phyloP scores from a whole-genome alignment of 2,329 filamentous ascomycete species.

The Fusarium nanum region DNA sequence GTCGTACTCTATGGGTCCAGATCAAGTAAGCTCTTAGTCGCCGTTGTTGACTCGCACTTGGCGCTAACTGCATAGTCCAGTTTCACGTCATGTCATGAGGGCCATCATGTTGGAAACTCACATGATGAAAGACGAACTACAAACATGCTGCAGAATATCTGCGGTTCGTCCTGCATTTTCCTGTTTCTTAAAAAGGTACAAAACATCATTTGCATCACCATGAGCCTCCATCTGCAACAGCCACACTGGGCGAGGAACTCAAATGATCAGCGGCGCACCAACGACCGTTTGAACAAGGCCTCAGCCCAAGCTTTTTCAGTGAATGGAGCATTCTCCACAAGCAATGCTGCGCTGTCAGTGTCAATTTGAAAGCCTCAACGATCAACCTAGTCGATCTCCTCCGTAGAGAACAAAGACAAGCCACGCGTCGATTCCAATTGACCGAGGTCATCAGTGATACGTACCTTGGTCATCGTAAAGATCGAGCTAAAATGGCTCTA shows the following conservation, averaged over 20 bases:
- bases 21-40: not conserved
- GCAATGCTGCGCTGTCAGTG: slow-evolving; percentile 29
- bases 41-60: not conserved
- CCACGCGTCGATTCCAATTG: slow-evolving; percentile 21
- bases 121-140: not conserved
- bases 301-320: slow-evolving; percentile 21
- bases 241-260: slow-evolving; percentile 7
- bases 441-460: not conserved
- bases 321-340: slow-evolving; percentile 29
- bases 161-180: not conserved
- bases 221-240: slow-evolving; percentile 1
- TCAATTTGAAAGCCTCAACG: not conserved
- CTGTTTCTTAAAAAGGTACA: not conserved
- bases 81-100: slow-evolving; percentile 1
- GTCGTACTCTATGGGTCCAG: not conserved
- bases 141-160: not conserved
- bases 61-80: slow-evolving; percentile 4
- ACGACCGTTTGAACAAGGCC: slow-evolving; percentile 28
- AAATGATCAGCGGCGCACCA: slow-evolving; percentile 32
- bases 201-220: not conserved
- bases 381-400: slow-evolving; percentile 11
- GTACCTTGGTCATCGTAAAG: not conserved
- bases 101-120: not conserved
- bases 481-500: slow-evolving; percentile 1
- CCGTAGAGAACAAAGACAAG: slow-evolving; percentile 12